Base-by-base conservation (phyloP, 805 yeast genomes). In the Saturnispora silvae region DNA sequence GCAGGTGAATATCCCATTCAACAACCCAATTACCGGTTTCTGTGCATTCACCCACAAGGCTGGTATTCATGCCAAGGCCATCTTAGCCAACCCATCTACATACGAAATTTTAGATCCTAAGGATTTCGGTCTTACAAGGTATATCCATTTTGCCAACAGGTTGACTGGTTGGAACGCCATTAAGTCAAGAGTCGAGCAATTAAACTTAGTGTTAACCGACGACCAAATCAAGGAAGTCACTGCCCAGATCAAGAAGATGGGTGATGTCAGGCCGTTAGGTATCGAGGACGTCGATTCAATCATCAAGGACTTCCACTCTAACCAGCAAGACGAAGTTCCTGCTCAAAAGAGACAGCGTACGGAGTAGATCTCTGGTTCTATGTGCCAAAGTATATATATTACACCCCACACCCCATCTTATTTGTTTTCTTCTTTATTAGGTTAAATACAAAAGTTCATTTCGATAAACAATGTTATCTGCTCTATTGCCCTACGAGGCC, bases 1-100 rank as follows among this genome's bases (percentile, higher is more conserved):
- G 30, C 71, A 66, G 50, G 76, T 72, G 37, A 72, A 71, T 47
- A 64, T 72, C 45, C 78, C 78, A 17, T 72, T 72, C 62, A 72
- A 72, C 60, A 71, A 72, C 57, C 78, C 78, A 43, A 70, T 72
- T 50, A 72, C 78, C 32, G 78, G 78, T 15, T 72, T 72, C 64
- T 71, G 77, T 62, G 77, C 78, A 31, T 72, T 72, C 57, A 72
- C 78, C 30, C 78, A 72, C 56, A 72, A 72, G 59, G 78, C 78
- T 17, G 78, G 78, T 55, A 70, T 72, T 45, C 78, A 72, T 44
- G 77, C 78, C 40, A 70, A 72, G 55, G 77, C 77, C 34, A 72
- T 72, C 40, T 64, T 72, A 46, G 77, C 78, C 35, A 72, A 72
- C 57, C 78, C 78, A 34, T 68, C 76, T n/a, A 72, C 77, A 10